A percentile compares a stretch with the other conserved stretches of the same genome.
Conservation (phyloP, 345 rosid species). For the Eucalyptus regnans region DNA sequence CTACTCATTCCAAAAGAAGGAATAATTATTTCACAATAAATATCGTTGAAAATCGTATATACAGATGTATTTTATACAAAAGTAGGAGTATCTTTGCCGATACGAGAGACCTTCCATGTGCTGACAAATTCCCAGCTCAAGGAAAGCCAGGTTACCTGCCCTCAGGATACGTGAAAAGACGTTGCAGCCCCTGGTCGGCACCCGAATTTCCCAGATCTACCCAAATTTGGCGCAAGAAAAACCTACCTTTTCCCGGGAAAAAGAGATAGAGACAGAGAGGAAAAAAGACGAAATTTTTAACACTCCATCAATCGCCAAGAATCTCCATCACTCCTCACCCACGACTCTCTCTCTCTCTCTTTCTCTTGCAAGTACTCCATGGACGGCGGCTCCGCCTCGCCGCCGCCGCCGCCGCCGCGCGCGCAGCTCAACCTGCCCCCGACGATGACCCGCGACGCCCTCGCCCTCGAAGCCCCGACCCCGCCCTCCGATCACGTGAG, state of each 20-base stretch:
- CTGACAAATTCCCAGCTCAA: background rate
- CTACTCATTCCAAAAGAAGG: background rate
- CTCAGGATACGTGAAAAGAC: background rate
- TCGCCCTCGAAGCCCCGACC: constrained; percentile 19
- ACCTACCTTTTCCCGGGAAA: background rate
- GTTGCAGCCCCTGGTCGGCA: background rate
- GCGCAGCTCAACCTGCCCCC: constrained; percentile 47
- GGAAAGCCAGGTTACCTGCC: background rate
- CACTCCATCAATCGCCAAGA: background rate
- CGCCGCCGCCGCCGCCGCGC: background rate
- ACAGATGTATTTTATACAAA: background rate
- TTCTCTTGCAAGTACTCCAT: background rate
- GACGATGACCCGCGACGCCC: constrained; percentile 31
- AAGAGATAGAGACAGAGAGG: background rate
- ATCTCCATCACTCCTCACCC: background rate
- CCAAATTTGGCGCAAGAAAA: background rate
- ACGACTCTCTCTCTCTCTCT: background rate
- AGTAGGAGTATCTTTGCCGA: background rate
- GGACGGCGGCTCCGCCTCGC: background rate
- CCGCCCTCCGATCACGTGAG: constrained; percentile 34
- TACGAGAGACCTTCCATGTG: background rate
- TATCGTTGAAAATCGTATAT: background rate
- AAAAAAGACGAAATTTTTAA: background rate
- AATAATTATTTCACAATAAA: background rate
- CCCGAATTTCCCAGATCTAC: background rate